Evolutionary conservation across 441 rosid genomes (phyloP).

Genomic region (Arabidopsis lyrata): DNA sequence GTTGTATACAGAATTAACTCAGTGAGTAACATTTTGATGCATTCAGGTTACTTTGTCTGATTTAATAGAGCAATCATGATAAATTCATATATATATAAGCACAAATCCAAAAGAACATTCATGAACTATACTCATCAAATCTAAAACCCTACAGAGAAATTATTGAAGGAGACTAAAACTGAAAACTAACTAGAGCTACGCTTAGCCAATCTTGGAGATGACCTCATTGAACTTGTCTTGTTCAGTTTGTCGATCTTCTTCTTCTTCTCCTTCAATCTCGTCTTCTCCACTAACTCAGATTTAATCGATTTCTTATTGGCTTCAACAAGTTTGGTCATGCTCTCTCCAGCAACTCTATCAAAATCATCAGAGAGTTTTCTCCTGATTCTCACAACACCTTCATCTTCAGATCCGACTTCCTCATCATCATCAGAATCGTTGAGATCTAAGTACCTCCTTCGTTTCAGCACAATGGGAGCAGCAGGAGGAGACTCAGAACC

Average conservation of each 20-base stretch:
- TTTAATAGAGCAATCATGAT: not conserved
- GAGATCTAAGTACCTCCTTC: slow-evolving; percentile 57
- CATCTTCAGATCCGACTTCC: slow-evolving; percentile 31
- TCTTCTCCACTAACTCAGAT: not conserved
- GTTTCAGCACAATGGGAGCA: slow-evolving; percentile 62
- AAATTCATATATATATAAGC: slow-evolving; percentile 30
- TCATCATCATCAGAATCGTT: slow-evolving; percentile 52
- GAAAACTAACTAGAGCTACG: slow-evolving; percentile 37
- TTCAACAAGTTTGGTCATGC: not conserved
- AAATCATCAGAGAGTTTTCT: slow-evolving; percentile 84
- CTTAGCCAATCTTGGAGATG: slow-evolving; percentile 70
- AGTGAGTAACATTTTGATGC: not conserved
- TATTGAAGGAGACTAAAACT: not conserved
- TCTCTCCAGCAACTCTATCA: slow-evolving; percentile 61
- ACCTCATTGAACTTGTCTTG: slow-evolving; percentile 42
- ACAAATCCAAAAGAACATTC: slow-evolving; percentile 3
- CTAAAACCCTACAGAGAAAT: slow-evolving; percentile 21
- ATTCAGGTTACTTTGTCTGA: not conserved
- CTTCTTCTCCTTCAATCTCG: not conserved
- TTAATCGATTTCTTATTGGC: not conserved
- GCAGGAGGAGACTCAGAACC: slow-evolving; percentile 64
- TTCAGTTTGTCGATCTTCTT: slow-evolving; percentile 24
- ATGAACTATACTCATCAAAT: slow-evolving; percentile 13
- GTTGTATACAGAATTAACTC: not conserved
- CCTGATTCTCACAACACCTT: slow-evolving; percentile 45